Evolutionary conservation across 2,329 filamentous ascomycete species (phyloP), one percentile per base, ranked within the genome.

Genomic region (Diaporthe sp.): DNA sequence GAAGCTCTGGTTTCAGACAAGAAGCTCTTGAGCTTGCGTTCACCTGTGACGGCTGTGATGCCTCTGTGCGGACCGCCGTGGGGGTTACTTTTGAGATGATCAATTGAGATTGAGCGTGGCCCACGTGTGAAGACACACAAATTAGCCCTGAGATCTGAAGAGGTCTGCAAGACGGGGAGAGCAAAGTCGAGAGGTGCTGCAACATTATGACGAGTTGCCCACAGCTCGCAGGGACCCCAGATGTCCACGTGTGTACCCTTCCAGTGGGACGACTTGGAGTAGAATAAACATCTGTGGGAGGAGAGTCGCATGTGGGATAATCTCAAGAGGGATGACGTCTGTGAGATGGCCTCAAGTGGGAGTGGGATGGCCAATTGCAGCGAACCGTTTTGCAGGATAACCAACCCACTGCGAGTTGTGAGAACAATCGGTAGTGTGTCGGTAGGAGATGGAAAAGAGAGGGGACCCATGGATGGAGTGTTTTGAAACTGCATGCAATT

Each of bases 401-500:
- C 37, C 8, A 28, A 34, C 37, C 39, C 39, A 31, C 60, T 34
- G 1, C 3, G n/a, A 28, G 13, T 62, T 28, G 42, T 49, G 25
- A 37, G 46, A 17, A 51, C n/a, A 25, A 37, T 25, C 60, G 1
- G 60, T 10, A 19, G 37, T 19, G 39, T 28, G 44, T 25, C 34
- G 31, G 51, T 17, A 58, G n/a, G 37, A 65, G 42, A 42, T 22
- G 61, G 22, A 7, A 51, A 49, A 51, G 62, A 49, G 62, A 67
- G 62, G 62, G 62, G 62, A 51, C 62, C 62, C 62, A 51, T 51
- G 62, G 62, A 51, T 49, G 28, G 31, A 28, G 46, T 53, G 65
- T 62, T 62, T 72, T 53, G 57, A 73, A 73, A 73, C 71, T 55
- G 58, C 46, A 55, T 37, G 71, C 46, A 55, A 62, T 62, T 60